Evolutionary conservation across 345 rosid species (phyloP), one percentile per base, ranked within the genome.

Genomic region (Passiflora organensis): DNA sequence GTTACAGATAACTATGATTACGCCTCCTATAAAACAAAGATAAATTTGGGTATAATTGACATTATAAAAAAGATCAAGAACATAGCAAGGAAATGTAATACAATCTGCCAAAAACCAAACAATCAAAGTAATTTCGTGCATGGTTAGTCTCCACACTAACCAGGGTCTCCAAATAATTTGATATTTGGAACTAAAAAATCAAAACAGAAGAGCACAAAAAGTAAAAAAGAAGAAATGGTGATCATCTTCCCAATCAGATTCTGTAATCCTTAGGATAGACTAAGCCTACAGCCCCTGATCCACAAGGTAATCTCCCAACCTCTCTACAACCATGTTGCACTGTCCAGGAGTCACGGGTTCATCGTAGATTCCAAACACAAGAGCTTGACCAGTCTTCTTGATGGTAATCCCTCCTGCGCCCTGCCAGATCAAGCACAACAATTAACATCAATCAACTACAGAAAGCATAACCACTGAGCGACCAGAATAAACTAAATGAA

Each of bases 261-360:
- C n/a, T 3, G 34, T 28, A 28, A 28, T 28, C 34, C 8, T 28
- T 32, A 42, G 13, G 53, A 36, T 58, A 48, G 20, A 28, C 37
- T 5, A 58, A 53, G 70, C 52, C 74, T 80, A 85, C 49, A 83
- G 90, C 48, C 66, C 85, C 71, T 86, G 95, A 52, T 86, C 91
- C 28, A 72, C 58, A 44, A 86, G 87, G 58, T 86, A 83, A 72
- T 86, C 95, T 6, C 95, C 95, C 86, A 86, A 63, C 91, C 91
- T 86, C 81, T 86, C 95, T 14, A 86, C 95, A 43, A 86, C 74
- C 84, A 86, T 78, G 81, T 83, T 86, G 91, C 95, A 83, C 32
- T 86, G 91, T 39, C 91, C 90, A 23, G 91, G 91, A 62, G 90
- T 80, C 59, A 86, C 90, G 1, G 95, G 88, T 43, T 86, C 91